Evolutionary conservation across 2,329 filamentous ascomycete species (phyloP).

Genomic region (Penicillium griseofulvum): DNA sequence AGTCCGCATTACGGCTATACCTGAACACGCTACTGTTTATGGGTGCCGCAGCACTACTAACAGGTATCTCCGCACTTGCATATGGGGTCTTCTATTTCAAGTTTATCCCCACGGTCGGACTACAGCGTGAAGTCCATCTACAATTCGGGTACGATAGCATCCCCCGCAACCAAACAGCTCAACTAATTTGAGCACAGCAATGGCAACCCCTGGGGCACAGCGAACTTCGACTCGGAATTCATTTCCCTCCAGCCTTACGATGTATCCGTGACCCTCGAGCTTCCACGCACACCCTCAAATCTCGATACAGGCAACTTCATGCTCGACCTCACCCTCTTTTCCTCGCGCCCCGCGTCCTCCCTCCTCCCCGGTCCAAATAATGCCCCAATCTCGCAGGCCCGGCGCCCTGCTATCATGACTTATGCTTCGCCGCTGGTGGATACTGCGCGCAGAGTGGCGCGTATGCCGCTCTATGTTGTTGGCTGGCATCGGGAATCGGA

Average conservation of each 20-base stretch:
- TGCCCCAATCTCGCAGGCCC: slow-evolving; percentile 60
- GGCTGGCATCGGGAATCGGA: slow-evolving; percentile 64
- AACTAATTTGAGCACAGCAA: slow-evolving; percentile 30
- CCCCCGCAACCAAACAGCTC: background rate
- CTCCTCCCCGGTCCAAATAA: slow-evolving; percentile 28
- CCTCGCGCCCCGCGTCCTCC: slow-evolving; percentile 40
- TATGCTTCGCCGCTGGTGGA: slow-evolving; percentile 72
- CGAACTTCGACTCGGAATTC: slow-evolving; percentile 53
- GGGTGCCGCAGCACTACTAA: slow-evolving; percentile 53
- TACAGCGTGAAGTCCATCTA: slow-evolving; percentile 62
- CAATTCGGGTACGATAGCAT: slow-evolving; percentile 57
- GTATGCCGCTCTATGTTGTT: slow-evolving; percentile 68
- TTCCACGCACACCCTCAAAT: slow-evolving; percentile 78
- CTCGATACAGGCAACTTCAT: slow-evolving; percentile 87
- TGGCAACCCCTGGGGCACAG: slow-evolving; percentile 53
- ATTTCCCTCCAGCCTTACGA: slow-evolving; percentile 79
- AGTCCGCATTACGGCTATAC: slow-evolving; percentile 62
- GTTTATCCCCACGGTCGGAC: slow-evolving; percentile 65
- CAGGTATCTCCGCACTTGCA: slow-evolving; percentile 58
- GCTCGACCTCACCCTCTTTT: slow-evolving; percentile 72
- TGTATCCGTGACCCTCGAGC: slow-evolving; percentile 67
- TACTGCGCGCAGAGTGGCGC: slow-evolving; percentile 57
- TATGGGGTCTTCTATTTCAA: slow-evolving; percentile 67
- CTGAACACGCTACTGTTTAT: slow-evolving; percentile 58
- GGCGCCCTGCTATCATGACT: slow-evolving; percentile 73